Evolutionary conservation across 805 yeast species (phyloP).

Genomic region (Metschnikowia reukaufii): DNA sequence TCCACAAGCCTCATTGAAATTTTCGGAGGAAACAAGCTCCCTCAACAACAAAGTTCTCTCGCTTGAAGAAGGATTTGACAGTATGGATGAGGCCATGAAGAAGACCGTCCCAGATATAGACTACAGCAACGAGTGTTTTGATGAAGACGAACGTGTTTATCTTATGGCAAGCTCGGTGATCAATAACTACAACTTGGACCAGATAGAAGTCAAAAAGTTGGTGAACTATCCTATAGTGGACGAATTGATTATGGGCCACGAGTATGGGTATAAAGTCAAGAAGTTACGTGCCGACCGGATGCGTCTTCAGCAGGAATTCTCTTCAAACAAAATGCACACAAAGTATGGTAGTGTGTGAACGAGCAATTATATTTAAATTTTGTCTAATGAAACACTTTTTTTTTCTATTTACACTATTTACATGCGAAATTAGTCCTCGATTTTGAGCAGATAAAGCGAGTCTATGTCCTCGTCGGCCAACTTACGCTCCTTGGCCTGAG

Average conservation of each 20-base stretch:
- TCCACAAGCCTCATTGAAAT: conserved; percentile 21
- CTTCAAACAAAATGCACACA: conserved; percentile 12
- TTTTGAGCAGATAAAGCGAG: conserved; percentile 39
- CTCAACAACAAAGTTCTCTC: conserved; percentile 5
- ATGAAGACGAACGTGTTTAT: conserved; percentile 40
- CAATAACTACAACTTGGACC: conserved; percentile 27
- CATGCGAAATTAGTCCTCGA: conserved; percentile 31
- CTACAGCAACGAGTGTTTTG: conserved; percentile 35
- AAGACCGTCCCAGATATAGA: conserved; percentile 22
- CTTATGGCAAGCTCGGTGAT: conserved; percentile 28
- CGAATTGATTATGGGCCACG: conserved; percentile 39
- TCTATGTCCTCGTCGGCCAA: conserved; percentile 38
- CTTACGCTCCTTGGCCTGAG: conserved; percentile 19
- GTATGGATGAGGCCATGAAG: conserved; percentile 25
- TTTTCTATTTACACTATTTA: conserved; percentile 5
- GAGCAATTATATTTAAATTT: conserved; percentile 16
- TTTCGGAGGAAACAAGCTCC: conserved; percentile 2
- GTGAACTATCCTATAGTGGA: conserved; percentile 47
- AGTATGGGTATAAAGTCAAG: conserved; percentile 42
- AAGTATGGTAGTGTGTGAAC: conserved; percentile 21
- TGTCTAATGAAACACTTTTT: conserved; percentile 21
- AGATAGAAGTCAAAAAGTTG: conserved; percentile 32
- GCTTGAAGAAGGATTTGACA: conserved; percentile 10
- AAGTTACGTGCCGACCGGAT: conserved; percentile 32
- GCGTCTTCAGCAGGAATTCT: conserved; percentile 13